phyloP scores from a whole-genome alignment of 1,284 basidiomycete genomes.

The Trichosporon sp. region DNA sequence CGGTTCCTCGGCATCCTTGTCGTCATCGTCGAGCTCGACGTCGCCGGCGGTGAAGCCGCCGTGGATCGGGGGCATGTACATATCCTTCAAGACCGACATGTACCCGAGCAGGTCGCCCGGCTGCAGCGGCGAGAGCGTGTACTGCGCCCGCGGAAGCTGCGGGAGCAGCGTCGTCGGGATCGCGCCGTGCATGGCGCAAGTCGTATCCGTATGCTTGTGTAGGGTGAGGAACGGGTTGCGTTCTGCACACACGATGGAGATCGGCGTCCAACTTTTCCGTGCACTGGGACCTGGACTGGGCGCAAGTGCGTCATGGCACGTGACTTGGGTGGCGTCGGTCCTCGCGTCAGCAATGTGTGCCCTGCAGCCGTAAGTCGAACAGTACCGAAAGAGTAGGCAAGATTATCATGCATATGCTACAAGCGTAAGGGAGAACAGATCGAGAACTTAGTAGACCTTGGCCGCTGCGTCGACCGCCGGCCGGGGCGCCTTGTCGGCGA shows the following conservation, averaged over 20 bases:
- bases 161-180: conserved; percentile 38
- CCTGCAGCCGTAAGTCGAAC: too few species aligned
- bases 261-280: not conserved
- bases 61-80: conserved; percentile 42
- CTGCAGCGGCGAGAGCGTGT: conserved; percentile 33
- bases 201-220: not conserved
- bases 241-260: not conserved
- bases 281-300: not conserved
- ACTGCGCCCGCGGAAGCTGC: conserved; percentile 33
- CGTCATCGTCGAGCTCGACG: conserved; percentile 14
- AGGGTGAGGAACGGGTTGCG: not conserved
- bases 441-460: not conserved
- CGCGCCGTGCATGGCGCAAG: conserved; percentile 25
- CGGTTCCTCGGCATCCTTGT: conserved; percentile 1
- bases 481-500: not conserved
- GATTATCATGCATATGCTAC: not conserved
- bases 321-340: not conserved
- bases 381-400: too few species aligned
- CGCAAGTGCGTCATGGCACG: not conserved
- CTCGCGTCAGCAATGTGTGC: not conserved
- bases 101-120: conserved; percentile 29
- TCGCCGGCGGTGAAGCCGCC: conserved; percentile 38
- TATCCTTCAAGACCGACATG: conserved; percentile 34
- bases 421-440: not conserved
- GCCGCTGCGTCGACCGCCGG: not conserved